Conservation (phyloP, 2,329 filamentous ascomycete species). For the Colletotrichum liriopes region DNA sequence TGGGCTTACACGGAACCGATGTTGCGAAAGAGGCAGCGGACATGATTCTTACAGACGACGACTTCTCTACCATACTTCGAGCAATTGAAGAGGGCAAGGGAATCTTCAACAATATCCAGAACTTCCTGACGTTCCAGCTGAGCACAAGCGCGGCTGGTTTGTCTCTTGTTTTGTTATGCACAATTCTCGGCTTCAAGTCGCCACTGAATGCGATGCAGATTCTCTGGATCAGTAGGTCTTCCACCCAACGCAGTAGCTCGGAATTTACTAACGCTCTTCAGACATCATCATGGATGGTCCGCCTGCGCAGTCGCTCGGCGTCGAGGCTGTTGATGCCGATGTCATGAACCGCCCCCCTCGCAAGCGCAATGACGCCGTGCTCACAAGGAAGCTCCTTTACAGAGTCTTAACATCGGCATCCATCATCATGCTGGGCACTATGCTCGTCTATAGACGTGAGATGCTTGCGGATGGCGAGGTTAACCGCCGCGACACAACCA, state of each 20-base stretch:
- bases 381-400: slow-evolving; percentile 86
- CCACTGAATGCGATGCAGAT: slow-evolving; percentile 99
- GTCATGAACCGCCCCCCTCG: slow-evolving; percentile 93
- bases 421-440: slow-evolving; percentile 93
- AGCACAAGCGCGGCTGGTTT: slow-evolving; percentile 96
- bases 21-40: slow-evolving; percentile 97
- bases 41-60: slow-evolving; percentile 92
- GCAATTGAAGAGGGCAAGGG: slow-evolving; percentile 99
- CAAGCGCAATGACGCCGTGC: slow-evolving; percentile 87
- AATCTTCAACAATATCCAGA: slow-evolving; percentile 99
- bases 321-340: slow-evolving; percentile 93
- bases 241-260: neutral
- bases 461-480: slow-evolving; percentile 89
- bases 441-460: slow-evolving; percentile 91
- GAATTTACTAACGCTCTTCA: slow-evolving; percentile 56
- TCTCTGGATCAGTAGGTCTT: slow-evolving; percentile 95
- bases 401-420: slow-evolving; percentile 89
- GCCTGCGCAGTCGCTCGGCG: slow-evolving; percentile 95
- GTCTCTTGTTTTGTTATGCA: slow-evolving; percentile 92
- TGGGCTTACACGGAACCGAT: slow-evolving; percentile 95
- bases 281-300: slow-evolving; percentile 99
- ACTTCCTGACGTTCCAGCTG: slow-evolving; percentile 98
- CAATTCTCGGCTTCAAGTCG: slow-evolving; percentile 92
- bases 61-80: slow-evolving; percentile 91
- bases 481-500: slow-evolving; percentile 95